phyloP scores from a whole-genome alignment of 345 rosid species.

The Eucalyptus leucophloia region DNA sequence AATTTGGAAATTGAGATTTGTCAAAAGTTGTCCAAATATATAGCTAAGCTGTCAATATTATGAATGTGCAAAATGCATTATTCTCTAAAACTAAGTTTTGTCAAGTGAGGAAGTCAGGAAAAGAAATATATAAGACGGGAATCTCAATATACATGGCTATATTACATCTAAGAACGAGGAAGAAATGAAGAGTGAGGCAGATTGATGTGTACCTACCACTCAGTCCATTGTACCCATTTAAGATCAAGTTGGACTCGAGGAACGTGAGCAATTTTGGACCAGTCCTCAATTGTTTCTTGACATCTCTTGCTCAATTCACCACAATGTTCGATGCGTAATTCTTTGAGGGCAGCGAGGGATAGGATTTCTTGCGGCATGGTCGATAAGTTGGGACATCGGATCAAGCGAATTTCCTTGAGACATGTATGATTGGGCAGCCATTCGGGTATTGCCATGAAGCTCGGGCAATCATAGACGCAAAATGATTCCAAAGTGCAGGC shows the following conservation, averaged over 20 bases:
- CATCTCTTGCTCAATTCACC: neutral
- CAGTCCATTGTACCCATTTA: neutral
- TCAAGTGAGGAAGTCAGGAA: neutral
- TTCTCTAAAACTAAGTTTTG: neutral
- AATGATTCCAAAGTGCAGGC: neutral
- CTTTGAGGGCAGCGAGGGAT: neutral
- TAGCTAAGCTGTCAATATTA: neutral
- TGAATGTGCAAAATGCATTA: neutral
- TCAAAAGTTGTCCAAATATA: neutral
- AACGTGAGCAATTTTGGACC: neutral
- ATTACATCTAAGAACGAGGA: neutral
- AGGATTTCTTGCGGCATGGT: neutral
- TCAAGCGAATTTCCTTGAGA: neutral
- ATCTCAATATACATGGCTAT: neutral
- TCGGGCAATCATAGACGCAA: neutral
- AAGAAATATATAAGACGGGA: neutral
- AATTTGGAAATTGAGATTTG: neutral
- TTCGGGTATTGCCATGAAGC: neutral
- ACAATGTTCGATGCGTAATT: neutral
- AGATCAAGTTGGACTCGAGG: neutral
- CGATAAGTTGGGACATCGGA: neutral
- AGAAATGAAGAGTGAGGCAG: neutral
- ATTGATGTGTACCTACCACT: neutral
- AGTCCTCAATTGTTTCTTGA: neutral
- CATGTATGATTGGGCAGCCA: neutral